Conservation (phyloP, 768 basidiomycete species). For the Botryobasidium botryosum region DNA sequence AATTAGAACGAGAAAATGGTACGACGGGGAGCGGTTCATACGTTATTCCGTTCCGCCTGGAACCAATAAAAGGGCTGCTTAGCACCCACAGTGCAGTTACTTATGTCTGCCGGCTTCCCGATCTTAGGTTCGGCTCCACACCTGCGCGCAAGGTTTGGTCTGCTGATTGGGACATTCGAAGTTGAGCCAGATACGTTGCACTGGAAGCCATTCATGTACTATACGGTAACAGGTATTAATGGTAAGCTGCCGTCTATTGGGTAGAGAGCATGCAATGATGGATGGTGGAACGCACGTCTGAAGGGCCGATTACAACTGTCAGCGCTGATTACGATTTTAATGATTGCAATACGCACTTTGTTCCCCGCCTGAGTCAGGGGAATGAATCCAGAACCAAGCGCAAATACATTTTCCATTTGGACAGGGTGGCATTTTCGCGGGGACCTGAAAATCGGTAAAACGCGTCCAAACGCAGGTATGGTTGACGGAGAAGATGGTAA, state of each 20-base stretch:
- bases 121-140: slow-evolving; percentile 43
- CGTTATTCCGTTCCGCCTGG: slow-evolving; percentile 44
- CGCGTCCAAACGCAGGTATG: slow-evolving; percentile 59
- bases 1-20: slow-evolving; percentile 1
- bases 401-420: slow-evolving; percentile 44
- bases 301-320: background rate
- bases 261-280: slow-evolving; percentile 5
- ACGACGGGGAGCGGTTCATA: slow-evolving; percentile 18
- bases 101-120: slow-evolving; percentile 28
- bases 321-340: background rate
- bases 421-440: slow-evolving; percentile 49
- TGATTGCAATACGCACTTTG: slow-evolving; percentile 5
- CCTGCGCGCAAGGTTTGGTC: slow-evolving; percentile 33
- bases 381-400: slow-evolving; percentile 61
- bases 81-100: slow-evolving; percentile 58
- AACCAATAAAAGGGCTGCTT: slow-evolving; percentile 57
- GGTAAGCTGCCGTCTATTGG: slow-evolving; percentile 13
- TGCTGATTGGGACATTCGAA: slow-evolving; percentile 34
- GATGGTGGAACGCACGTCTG: background rate
- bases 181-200: slow-evolving; percentile 42
- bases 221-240: background rate
- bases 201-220: slow-evolving; percentile 58
- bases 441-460: slow-evolving; percentile 53
- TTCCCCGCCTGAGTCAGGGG: slow-evolving; percentile 14
- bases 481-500: slow-evolving; percentile 58